Percentiles rank a stretch among this genome's conserved stretches.
phyloP scores from a whole-genome alignment of 2,329 filamentous ascomycete species.

The Phialophora chinensis region DNA sequence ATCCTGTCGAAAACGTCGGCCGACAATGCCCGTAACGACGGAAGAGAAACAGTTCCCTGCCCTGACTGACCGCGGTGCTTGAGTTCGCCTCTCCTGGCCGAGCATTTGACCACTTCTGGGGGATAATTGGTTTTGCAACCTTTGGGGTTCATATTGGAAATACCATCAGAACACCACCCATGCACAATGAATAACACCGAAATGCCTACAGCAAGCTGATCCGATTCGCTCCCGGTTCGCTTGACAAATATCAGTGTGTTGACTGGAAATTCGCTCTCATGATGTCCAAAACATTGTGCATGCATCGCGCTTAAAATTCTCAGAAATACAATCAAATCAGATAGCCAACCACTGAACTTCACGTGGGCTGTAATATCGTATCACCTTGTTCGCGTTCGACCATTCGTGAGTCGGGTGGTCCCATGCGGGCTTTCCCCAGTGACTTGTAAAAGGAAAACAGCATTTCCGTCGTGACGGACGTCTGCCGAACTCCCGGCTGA shows the following conservation, averaged over 20 bases:
- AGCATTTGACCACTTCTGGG: conserved; percentile 1
- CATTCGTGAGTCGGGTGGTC: too few relatives aligned
- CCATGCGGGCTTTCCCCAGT: background rate
- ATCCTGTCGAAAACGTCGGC: background rate
- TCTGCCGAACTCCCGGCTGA: background rate
- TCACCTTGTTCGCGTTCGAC: background rate
- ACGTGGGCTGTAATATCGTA: background rate
- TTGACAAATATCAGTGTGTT: background rate
- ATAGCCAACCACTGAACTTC: background rate
- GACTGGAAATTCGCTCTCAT: background rate
- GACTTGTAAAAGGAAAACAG: background rate
- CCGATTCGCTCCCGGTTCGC: background rate
- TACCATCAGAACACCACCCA: conserved; percentile 9
- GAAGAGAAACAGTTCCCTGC: background rate
- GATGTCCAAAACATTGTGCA: background rate
- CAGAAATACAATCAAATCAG: background rate
- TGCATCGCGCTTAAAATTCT: background rate
- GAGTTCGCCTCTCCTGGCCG: background rate
- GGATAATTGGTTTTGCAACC: conserved; percentile 10
- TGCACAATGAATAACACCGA: conserved; percentile 1
- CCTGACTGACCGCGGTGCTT: background rate
- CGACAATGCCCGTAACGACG: background rate
- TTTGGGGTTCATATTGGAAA: background rate
- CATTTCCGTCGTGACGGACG: background rate
- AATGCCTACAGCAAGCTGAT: background rate